Evolutionary conservation across 225 moss, liverwort and hornwort genomes (phyloP).

Genomic region (Polytrichum commune): DNA sequence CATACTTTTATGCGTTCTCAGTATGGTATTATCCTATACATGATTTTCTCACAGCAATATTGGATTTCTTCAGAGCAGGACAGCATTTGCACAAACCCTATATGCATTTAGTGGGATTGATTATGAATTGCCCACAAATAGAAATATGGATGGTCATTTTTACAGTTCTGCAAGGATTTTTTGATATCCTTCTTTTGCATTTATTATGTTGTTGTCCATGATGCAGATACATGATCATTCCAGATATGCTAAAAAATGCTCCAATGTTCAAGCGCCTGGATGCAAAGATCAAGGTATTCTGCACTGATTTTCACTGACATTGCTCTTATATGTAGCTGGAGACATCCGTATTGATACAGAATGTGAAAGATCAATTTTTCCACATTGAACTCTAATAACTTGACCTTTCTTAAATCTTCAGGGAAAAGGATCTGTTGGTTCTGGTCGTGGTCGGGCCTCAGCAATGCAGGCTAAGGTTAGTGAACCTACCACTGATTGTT

Average conservation of each 20-base stretch:
- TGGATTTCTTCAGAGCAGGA: too few relatives aligned
- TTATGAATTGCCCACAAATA: too few relatives aligned
- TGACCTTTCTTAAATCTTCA: slow-evolving; percentile 11
- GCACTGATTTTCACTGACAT: not conserved
- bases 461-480: slow-evolving; percentile 60
- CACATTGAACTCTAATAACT: not conserved
- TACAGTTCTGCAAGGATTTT: too few relatives aligned
- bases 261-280: slow-evolving; percentile 72
- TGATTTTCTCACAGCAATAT: not conserved
- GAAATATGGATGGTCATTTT: too few relatives aligned
- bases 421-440: slow-evolving; percentile 59
- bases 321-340: too few relatives aligned
- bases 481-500: not conserved
- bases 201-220: not conserved
- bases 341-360: too few relatives aligned
- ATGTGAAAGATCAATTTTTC: not conserved
- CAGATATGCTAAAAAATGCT: slow-evolving; percentile 73
- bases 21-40: too few relatives aligned
- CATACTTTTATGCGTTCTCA: too few relatives aligned
- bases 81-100: too few relatives aligned
- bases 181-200: not conserved
- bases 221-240: slow-evolving; percentile 65
- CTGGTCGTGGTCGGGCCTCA: slow-evolving; percentile 60
- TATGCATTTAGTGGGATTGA: too few relatives aligned
- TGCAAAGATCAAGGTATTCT: slow-evolving; percentile 61